Evolutionary conservation across 108 stramenopile species (phyloP).

Genomic region (Discostella pseudostelligera): DNA sequence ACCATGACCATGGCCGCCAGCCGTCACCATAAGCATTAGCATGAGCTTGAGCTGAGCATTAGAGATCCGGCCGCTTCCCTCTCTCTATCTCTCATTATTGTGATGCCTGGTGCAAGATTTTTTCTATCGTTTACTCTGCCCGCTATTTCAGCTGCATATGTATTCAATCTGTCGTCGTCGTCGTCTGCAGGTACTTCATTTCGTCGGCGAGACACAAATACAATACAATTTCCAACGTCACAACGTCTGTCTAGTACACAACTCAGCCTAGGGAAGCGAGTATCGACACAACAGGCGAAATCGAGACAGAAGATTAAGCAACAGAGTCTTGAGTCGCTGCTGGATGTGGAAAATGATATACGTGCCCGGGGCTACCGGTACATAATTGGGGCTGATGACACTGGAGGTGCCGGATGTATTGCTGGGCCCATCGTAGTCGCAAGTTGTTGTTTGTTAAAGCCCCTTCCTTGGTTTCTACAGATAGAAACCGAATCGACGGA

Average conservation of each 20-base stretch:
- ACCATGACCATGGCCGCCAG: too few species aligned
- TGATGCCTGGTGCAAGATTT: background rate
- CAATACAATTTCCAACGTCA: background rate
- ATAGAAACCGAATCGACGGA: background rate
- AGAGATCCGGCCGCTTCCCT: too few species aligned
- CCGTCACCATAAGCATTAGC: too few species aligned
- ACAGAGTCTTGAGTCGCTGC: constrained; percentile 25
- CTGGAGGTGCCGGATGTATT: constrained; percentile 70
- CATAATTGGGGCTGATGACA: constrained; percentile 76
- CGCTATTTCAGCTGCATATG: background rate
- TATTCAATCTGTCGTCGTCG: background rate
- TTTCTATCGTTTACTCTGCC: background rate
- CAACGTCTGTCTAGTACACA: background rate
- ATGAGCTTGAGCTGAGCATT: too few species aligned
- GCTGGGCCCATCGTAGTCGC: constrained; percentile 79
- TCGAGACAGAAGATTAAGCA: constrained; percentile 23
- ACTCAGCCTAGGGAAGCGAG: constrained; percentile 4
- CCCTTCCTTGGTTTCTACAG: constrained; percentile 19
- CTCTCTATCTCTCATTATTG: too few species aligned
- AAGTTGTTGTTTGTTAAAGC: constrained; percentile 55
- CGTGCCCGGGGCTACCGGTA: constrained; percentile 38
- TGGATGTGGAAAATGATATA: constrained; percentile 35
- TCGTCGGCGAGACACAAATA: background rate
- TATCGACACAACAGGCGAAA: background rate
- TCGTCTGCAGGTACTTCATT: background rate